Evolutionary conservation across 495 filamentous ascomycete genomes (phyloP).

Genomic region (Halenospora varia): DNA sequence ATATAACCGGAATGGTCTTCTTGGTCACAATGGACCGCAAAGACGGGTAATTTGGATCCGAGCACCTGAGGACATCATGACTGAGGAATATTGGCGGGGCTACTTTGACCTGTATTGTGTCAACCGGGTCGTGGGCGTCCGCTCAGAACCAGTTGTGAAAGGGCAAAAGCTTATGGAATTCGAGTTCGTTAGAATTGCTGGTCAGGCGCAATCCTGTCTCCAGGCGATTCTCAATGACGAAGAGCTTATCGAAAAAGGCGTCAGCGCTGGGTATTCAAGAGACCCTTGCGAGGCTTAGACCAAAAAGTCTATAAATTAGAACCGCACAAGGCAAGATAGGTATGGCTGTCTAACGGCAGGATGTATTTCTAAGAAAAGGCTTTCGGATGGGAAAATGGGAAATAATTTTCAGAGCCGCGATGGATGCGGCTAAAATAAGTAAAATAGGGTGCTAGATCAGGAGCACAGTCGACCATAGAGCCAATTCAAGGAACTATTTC

Average conservation of each 20-base stretch:
- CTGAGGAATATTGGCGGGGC: neutral
- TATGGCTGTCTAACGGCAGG: no score
- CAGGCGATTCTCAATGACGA: neutral
- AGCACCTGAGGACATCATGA: constrained; percentile 5
- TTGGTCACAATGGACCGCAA: neutral
- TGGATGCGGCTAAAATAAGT: no score
- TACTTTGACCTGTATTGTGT: constrained; percentile 1
- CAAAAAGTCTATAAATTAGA: no score
- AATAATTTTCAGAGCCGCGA: no score
- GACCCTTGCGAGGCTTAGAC: no score
- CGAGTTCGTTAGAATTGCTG: constrained; percentile 7
- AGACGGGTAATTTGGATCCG: constrained; percentile 1
- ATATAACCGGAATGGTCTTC: constrained; percentile 7
- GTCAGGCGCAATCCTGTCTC: constrained; percentile 8
- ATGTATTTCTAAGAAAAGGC: no score
- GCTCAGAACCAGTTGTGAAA: neutral
- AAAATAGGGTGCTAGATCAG: no score
- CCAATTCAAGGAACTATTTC: no score
- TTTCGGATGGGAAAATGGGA: no score
- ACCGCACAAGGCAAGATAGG: no score
- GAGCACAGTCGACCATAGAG: no score
- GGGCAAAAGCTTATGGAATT: neutral
- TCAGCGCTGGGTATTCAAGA: neutral
- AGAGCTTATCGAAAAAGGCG: neutral
- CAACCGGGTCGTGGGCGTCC: neutral